Evolutionary conservation across 495 filamentous ascomycete genomes (phyloP).

Genomic region (Aspergillus cavernicola): DNA sequence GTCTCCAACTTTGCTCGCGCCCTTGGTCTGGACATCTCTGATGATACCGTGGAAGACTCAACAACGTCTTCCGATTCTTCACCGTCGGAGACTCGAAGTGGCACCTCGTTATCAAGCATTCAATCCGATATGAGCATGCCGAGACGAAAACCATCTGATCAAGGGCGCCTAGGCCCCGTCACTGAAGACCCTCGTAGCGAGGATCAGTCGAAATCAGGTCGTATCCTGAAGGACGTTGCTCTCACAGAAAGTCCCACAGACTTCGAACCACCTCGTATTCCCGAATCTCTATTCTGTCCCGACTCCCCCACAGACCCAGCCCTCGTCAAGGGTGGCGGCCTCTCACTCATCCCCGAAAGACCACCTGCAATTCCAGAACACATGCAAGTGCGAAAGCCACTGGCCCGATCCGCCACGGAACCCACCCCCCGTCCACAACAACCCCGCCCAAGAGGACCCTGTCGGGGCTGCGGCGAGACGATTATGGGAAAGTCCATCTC

Average conservation of each 20-base stretch:
- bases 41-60: conserved; percentile 57
- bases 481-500: conserved; percentile 93
- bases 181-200: conserved; percentile 33
- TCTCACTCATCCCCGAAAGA: conserved; percentile 39
- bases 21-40: conserved; percentile 34
- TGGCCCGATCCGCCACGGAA: conserved; percentile 22
- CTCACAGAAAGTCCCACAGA: conserved; percentile 24
- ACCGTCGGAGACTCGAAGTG: conserved; percentile 59
- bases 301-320: conserved; percentile 62
- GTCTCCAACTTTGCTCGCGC: conserved; percentile 41
- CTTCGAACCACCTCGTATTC: conserved; percentile 34
- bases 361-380: conserved; percentile 12
- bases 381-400: conserved; percentile 20
- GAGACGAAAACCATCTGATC: conserved; percentile 30
- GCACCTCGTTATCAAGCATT: conserved; percentile 67
- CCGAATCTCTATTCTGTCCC: conserved; percentile 32
- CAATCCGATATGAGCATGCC: conserved; percentile 39
- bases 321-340: conserved; percentile 33
- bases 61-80: conserved; percentile 66
- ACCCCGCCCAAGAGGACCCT: conserved; percentile 63
- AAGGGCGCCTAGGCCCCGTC: conserved; percentile 31
- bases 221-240: conserved; percentile 16
- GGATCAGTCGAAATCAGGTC: conserved; percentile 12
- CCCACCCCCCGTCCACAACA: conserved; percentile 23
- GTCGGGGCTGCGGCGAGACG: conserved; percentile 71